Evolutionary conservation across 2,329 filamentous ascomycete species (phyloP).

Genomic region (Cladophialophora psammophila): DNA sequence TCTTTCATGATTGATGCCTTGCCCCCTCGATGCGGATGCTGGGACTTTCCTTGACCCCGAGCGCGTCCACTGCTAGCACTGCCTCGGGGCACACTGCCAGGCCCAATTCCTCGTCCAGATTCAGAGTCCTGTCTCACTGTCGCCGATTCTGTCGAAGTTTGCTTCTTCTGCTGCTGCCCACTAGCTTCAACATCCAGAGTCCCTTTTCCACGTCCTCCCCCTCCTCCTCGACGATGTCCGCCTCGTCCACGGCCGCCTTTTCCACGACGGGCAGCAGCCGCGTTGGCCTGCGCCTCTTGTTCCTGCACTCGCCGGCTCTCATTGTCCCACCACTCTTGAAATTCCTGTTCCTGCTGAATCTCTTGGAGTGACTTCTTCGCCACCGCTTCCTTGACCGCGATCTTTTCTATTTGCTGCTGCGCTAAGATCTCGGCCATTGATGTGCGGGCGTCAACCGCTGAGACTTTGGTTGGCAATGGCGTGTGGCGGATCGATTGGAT

Average conservation of each 20-base stretch:
- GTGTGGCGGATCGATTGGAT: slow-evolving; percentile 58
- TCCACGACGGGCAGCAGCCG: slow-evolving; percentile 45
- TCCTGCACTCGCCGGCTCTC: slow-evolving; percentile 77
- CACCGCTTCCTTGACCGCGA: slow-evolving; percentile 76
- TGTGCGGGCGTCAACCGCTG: slow-evolving; percentile 41
- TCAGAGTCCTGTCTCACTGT: background rate
- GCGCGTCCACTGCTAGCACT: slow-evolving; percentile 24
- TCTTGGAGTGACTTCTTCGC: slow-evolving; percentile 90
- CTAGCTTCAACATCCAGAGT: slow-evolving; percentile 8
- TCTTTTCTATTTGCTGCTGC: slow-evolving; percentile 84
- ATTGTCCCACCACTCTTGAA: slow-evolving; percentile 95
- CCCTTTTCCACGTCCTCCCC: slow-evolving; percentile 37
- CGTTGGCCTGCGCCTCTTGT: slow-evolving; percentile 56
- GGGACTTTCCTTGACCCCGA: slow-evolving; percentile 27
- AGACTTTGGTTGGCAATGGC: slow-evolving; percentile 41
- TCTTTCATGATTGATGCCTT: slow-evolving; percentile 26
- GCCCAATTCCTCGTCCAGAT: slow-evolving; percentile 20
- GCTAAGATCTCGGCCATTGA: slow-evolving; percentile 89
- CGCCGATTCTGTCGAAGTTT: slow-evolving; percentile 1
- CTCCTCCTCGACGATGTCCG: slow-evolving; percentile 35
- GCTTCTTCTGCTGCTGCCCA: slow-evolving; percentile 8
- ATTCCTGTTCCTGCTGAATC: slow-evolving; percentile 95
- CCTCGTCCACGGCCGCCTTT: slow-evolving; percentile 45
- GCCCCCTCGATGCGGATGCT: slow-evolving; percentile 28
- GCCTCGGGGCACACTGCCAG: slow-evolving; percentile 18